Evolutionary conservation across 225 moss, liverwort and hornwort genomes (phyloP).

Genomic region (Pseudoscleropodium purum): DNA sequence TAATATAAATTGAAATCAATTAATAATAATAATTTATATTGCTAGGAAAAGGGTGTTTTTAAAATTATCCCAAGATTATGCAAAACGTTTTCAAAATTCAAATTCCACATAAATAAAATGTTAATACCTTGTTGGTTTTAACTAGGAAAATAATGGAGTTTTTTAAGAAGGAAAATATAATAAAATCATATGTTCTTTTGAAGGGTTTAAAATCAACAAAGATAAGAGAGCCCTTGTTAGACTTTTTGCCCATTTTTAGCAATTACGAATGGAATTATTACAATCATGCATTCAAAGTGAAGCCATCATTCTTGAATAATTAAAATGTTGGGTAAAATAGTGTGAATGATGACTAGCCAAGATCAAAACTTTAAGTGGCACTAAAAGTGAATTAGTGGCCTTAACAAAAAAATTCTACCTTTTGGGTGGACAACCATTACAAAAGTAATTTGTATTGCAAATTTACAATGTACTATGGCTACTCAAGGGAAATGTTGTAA

Average conservation of each 20-base stretch:
- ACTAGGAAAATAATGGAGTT: neutral
- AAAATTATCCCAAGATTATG: neutral
- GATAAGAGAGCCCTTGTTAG: no score
- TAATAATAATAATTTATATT: no score
- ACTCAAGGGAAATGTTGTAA: neutral
- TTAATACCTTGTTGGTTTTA: neutral
- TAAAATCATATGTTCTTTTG: neutral
- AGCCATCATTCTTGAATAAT: neutral
- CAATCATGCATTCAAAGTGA: neutral
- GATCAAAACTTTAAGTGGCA: neutral
- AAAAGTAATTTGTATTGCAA: neutral
- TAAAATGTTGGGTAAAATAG: neutral
- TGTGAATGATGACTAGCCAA: fast-evolving
- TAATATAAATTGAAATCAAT: neutral
- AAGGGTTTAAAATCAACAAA: neutral
- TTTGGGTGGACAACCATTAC: neutral
- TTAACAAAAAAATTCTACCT: neutral
- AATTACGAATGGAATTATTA: fast-evolving
- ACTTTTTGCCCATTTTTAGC: neutral
- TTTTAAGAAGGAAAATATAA: neutral
- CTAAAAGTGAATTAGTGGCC: neutral
- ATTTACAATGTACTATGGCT: fast-evolving
- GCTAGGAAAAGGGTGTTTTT: neutral
- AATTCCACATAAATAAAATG: neutral
- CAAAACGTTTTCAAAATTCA: neutral